Conservation (phyloP, 2,329 filamentous ascomycete genomes). For the Pseudogymnoascus sp. region DNA sequence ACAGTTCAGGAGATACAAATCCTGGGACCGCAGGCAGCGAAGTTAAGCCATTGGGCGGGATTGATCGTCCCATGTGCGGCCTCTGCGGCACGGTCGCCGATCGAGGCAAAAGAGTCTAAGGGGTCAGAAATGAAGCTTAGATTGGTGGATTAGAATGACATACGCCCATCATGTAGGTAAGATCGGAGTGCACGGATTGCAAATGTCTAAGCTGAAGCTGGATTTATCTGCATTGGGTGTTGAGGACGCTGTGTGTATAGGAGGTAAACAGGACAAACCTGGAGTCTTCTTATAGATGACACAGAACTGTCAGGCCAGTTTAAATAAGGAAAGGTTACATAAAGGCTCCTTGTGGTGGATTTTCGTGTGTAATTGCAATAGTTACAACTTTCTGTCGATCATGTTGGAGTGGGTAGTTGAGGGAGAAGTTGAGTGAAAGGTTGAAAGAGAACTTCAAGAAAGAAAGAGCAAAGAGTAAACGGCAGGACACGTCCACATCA, state of each 20-base stretch:
- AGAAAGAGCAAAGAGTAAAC: not conserved
- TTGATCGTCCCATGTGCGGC: not conserved
- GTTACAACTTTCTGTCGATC: not conserved
- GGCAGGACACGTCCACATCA: not conserved
- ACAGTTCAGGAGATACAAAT: slow-evolving; percentile 8
- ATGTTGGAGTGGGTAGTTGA: not conserved
- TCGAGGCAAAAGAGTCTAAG: not conserved
- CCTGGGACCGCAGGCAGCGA: not conserved
- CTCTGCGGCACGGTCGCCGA: not conserved
- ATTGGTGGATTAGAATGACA: not conserved
- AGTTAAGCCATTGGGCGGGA: not conserved
- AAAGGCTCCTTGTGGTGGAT: not conserved
- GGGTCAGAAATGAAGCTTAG: not conserved
- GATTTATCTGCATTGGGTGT: not conserved
- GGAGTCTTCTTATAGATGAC: not conserved
- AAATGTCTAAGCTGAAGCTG: not conserved
- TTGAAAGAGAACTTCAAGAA: not conserved
- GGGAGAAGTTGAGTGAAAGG: not conserved
- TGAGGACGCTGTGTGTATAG: not conserved
- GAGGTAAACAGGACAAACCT: not conserved
- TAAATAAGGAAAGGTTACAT: not conserved
- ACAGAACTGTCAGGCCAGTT: not conserved
- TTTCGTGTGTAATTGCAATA: not conserved
- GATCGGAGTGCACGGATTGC: not conserved
- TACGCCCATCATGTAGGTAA: not conserved